Evolutionary conservation across 257 asterid genomes (phyloP), one percentile per base, ranked within the genome.

Genomic region (Lavandula angustifolia): DNA sequence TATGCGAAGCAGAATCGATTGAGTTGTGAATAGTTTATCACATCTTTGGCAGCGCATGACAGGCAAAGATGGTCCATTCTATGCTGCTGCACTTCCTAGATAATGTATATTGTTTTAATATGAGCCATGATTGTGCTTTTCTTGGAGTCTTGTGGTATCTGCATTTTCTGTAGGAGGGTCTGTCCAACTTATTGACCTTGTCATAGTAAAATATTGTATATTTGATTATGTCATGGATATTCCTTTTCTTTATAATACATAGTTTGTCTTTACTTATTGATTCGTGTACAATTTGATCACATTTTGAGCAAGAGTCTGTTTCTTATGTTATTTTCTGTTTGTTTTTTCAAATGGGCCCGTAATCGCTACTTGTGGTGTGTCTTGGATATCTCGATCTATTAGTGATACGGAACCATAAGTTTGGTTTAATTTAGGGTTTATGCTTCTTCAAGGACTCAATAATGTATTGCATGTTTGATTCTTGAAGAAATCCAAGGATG

Each of bases 81-180:
- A 71, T 67, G 71, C 54, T 60, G 54, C 73, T 49, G 66, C 62
- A 60, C 42, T 75, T 54, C 63, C 80, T 46, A 70, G 67, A 71
- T 70, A 33, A 60, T 53, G 1, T 54, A 0, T 7, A 58, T 49
- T 70, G 62, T 59, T 59, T 56, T 66, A 61, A 4, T 35, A 3
- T 1, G 8, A 37, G 35, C 38, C 62, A 16, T 61, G 14, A 60
- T 61, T 46, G 27, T 35, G 47, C 54, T 66, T 13, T 72, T 65
- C 54, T 37, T 38, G 56, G 66, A 57, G 5, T 10, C 8, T 7
- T 50, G 29, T 22, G 27, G 27, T 22, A 22, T 22, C 27, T 22
- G 2, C 2, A 22, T 22, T 22, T 2, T 22, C 2, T 22, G 2
- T 22, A 22, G 27, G 27, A 22, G 48, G 58, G 18, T 33, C n/a